Evolutionary conservation across 2,329 filamentous ascomycete species (phyloP).

Genomic region (Fusarium compactum): DNA sequence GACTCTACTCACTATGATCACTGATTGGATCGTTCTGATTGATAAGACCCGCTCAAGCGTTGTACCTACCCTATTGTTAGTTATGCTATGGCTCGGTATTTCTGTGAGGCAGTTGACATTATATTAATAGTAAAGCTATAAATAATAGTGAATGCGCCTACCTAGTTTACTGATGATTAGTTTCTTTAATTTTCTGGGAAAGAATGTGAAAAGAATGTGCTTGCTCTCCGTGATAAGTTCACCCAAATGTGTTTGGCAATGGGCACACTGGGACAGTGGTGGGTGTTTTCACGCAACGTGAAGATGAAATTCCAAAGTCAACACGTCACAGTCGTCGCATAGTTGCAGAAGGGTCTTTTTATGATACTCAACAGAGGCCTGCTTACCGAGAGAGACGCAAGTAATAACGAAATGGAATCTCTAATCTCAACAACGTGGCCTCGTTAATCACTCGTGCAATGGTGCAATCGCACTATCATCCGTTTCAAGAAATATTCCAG

Average conservation of each 20-base stretch:
- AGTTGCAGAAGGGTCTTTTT: neutral
- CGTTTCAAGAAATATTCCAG: slow-evolving; percentile 13
- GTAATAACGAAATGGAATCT: neutral
- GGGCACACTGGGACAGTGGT: rapidly evolving
- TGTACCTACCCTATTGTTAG: neutral
- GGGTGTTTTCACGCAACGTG: rapidly evolving
- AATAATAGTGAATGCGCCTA: neutral
- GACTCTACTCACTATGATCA: rapidly evolving
- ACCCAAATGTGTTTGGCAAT: rapidly evolving
- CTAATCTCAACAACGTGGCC: neutral
- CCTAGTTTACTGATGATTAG: neutral
- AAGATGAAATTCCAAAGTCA: neutral
- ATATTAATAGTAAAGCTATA: neutral
- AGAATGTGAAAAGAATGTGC: rapidly evolving
- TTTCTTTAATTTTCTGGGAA: neutral
- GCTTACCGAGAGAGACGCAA: neutral
- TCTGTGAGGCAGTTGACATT: neutral
- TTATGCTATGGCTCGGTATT: neutral
- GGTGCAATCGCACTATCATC: slow-evolving; percentile 24
- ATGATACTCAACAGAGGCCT: neutral
- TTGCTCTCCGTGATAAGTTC: too few relatives aligned
- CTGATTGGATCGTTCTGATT: neutral
- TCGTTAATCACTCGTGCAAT: neutral
- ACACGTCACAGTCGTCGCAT: neutral
- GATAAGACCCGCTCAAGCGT: rapidly evolving